phyloP scores from a whole-genome alignment of 1,284 basidiomycete genomes.

The Marasmius oreades region DNA sequence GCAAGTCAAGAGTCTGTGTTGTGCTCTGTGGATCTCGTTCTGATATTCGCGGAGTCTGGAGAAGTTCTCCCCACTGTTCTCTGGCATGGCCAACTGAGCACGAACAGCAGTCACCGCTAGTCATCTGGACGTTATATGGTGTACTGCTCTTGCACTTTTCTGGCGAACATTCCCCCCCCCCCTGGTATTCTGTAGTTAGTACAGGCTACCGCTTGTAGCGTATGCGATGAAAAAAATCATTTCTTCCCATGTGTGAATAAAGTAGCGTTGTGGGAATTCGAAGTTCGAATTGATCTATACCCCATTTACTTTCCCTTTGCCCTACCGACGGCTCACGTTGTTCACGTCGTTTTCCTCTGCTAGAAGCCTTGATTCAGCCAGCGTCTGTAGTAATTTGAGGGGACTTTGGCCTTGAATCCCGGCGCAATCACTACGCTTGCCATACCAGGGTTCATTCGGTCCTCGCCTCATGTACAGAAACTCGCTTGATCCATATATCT shows the following conservation, averaged over 20 bases:
- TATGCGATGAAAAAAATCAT: no score
- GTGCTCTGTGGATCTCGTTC: slow-evolving; percentile 34
- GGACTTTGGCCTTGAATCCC: slow-evolving; percentile 2
- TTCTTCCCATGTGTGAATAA: no score
- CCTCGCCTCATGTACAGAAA: slow-evolving; percentile 39
- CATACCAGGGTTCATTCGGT: slow-evolving; percentile 10
- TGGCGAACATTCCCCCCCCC: slow-evolving; percentile 27
- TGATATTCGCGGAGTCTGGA: slow-evolving; percentile 26
- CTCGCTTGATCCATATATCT: slow-evolving; percentile 13
- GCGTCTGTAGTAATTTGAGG: not conserved
- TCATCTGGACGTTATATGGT: slow-evolving; percentile 8
- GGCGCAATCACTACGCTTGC: slow-evolving; percentile 7
- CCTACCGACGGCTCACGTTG: not conserved
- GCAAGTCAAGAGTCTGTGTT: slow-evolving; percentile 27
- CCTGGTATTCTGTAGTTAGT: no score
- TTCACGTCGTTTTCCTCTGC: not conserved
- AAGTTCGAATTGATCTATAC: not conserved
- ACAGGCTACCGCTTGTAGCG: no score
- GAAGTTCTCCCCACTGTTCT: slow-evolving; percentile 11
- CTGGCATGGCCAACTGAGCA: slow-evolving; percentile 19
- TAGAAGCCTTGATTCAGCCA: not conserved
- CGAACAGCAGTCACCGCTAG: not conserved
- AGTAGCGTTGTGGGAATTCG: not conserved
- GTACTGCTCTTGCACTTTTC: slow-evolving; percentile 8
- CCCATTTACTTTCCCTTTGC: not conserved